Evolutionary conservation across 768 basidiomycete species (phyloP).

Genomic region (Tulasnella calospora): DNA sequence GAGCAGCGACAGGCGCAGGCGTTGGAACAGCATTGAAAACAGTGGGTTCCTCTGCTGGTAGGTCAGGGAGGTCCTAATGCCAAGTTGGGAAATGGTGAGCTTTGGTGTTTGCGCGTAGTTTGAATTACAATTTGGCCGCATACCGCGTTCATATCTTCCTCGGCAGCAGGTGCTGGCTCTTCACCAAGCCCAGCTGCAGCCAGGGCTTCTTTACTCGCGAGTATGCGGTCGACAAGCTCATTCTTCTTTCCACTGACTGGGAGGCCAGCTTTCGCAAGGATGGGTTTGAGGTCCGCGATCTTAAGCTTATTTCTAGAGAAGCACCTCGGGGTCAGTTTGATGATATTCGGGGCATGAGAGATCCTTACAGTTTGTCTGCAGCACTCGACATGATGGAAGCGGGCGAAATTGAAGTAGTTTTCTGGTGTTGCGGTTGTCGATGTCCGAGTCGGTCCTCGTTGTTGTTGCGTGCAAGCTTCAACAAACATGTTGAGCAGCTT

Average conservation of each 20-base stretch:
- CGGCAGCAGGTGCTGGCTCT: neutral
- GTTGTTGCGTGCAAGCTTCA: neutral
- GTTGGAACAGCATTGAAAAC: neutral
- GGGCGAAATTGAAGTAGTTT: neutral
- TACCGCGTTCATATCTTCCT: slow-evolving; percentile 3
- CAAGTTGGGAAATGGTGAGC: neutral
- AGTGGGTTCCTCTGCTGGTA: neutral
- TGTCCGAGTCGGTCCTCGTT: neutral
- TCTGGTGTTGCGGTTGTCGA: slow-evolving; percentile 1
- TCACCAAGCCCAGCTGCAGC: slow-evolving; percentile 15
- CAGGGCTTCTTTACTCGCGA: slow-evolving; percentile 23
- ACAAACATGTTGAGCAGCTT: neutral
- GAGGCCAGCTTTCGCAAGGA: slow-evolving; percentile 28
- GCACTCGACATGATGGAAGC: neutral
- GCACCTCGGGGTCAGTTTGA: neutral
- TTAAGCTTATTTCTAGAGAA: slow-evolving; percentile 30
- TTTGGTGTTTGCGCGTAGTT: neutral
- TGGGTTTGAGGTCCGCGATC: slow-evolving; percentile 34
- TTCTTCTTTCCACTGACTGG: slow-evolving; percentile 33
- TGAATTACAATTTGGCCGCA: neutral
- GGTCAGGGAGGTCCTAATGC: neutral
- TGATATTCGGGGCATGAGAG: no score
- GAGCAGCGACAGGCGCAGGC: slow-evolving; percentile 8
- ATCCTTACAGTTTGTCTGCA: slow-evolving; percentile 26
- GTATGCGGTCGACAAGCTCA: slow-evolving; percentile 33